phyloP scores from a whole-genome alignment of 768 basidiomycete species.

The Lactarius sp. region DNA sequence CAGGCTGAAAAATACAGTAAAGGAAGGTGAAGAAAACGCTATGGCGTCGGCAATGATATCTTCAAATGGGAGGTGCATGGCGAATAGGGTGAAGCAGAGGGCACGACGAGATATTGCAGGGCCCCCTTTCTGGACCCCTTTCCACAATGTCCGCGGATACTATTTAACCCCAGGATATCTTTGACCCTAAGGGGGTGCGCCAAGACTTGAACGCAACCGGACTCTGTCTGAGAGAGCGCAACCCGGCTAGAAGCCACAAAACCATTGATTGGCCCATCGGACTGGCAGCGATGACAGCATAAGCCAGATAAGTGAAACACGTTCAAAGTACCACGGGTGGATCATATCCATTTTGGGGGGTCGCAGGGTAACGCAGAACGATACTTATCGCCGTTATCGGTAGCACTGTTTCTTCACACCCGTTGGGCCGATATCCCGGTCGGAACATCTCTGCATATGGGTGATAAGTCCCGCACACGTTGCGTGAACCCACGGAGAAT shows the following conservation, averaged over 20 bases:
- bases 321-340: background rate
- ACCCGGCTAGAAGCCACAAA: background rate
- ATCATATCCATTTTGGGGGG: conserved; percentile 4
- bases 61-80: conserved; percentile 19
- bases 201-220: background rate
- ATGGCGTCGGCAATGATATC: conserved; percentile 5
- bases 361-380: background rate
- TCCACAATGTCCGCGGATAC: background rate
- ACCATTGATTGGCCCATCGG: background rate
- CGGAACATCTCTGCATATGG: background rate
- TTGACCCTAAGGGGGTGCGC: background rate
- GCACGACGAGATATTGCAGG: background rate
- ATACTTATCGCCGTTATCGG: background rate
- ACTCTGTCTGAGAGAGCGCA: background rate
- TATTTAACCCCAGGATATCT: conserved; percentile 11
- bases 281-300: background rate
- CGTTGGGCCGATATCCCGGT: background rate
- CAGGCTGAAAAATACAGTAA: conserved; percentile 2
- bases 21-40: background rate
- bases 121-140: background rate
- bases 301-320: background rate
- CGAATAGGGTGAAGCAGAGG: background rate
- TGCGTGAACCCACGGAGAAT: background rate
- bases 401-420: background rate
- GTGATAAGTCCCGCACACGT: background rate